Base-by-base conservation (phyloP, 2,329 filamentous ascomycete species). In the Sarocladiaceae sp. region DNA sequence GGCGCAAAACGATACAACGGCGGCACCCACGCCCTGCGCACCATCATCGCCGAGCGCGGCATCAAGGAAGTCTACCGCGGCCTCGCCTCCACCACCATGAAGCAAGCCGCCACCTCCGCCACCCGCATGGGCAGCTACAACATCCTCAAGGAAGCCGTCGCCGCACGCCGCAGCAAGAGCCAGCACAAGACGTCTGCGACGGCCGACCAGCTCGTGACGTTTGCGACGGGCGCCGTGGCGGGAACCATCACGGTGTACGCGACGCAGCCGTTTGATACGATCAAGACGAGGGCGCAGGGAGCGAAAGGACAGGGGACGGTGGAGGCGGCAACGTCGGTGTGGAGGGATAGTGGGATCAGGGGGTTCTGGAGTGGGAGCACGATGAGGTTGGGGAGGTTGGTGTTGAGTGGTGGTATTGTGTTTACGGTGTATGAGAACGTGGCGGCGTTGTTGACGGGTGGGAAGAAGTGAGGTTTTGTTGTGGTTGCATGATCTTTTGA, bases 321-420 rank as follows among this genome's bases (percentile, higher is more conserved):
- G 0, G 76, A 83, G 48, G 79, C 80, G 0, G 65, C 80, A 3
- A 64, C 61, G 42, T 72, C 68, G 43, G 67, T 85, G 3, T 56
- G 78, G 43, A 57, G 62, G 1, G 78, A 83, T 50, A 72, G 74
- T 49, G 82, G 81, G 0, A 50, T 83, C 2, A 68, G 64, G 31
- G 80, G 74, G 0, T 78, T 84, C 48, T 85, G 81, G 81, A 77
- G 73, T 47, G 82, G 82, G 1, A 85, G 80, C 26, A 77, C 78
- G 0, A 85, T 85, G 82, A 68, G 82, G 45, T 55, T 85, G 19
- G 80, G 80, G 1, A 60, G 82, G 48, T 72, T 81, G 3, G 69
- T 85, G 1, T 70, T 85, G 34, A 80, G 76, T 51, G 82, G 81
- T n/a, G 80, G 81, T 0, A 82, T 83, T 47, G 59, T 83, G 1